phyloP scores from a whole-genome alignment of 768 basidiomycete species.

The Boletus tomentosulus region DNA sequence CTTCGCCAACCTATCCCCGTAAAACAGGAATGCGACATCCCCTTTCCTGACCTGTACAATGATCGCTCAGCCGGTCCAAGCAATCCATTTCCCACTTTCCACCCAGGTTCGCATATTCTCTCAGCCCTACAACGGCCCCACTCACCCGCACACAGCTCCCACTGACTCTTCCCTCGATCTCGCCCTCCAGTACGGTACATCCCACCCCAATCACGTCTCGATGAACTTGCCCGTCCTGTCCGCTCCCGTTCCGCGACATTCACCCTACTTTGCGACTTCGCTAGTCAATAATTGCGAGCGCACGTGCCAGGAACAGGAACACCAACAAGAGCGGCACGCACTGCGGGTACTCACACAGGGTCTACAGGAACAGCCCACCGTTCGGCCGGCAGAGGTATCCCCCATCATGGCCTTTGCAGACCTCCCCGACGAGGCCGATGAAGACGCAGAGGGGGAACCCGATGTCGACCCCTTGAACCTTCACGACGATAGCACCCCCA shows the following conservation, averaged over 20 bases:
- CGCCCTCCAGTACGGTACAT: slow-evolving; percentile 20
- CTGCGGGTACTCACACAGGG: slow-evolving; percentile 31
- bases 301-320: slow-evolving; percentile 39
- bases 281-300: slow-evolving; percentile 31
- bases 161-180: slow-evolving; percentile 24
- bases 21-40: slow-evolving; percentile 28
- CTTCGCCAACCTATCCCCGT: slow-evolving; percentile 19
- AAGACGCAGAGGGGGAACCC: slow-evolving; percentile 34
- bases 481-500: slow-evolving; percentile 11
- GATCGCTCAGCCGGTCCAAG: slow-evolving; percentile 21
- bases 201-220: slow-evolving; percentile 11
- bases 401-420: slow-evolving; percentile 29
- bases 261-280: slow-evolving; percentile 29
- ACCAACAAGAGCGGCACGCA: slow-evolving; percentile 28
- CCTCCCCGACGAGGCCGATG: slow-evolving; percentile 29
- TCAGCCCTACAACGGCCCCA: not conserved
- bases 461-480: slow-evolving; percentile 28
- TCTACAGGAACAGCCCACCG: slow-evolving; percentile 30
- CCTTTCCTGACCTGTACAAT: slow-evolving; percentile 23
- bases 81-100: slow-evolving; percentile 21
- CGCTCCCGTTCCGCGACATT: slow-evolving; percentile 33
- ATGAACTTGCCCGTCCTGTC: slow-evolving; percentile 25
- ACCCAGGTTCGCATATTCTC: slow-evolving; percentile 26
- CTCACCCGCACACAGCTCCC: slow-evolving; percentile 8
- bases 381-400: slow-evolving; percentile 32